Conservation (phyloP, 495 filamentous ascomycete genomes). For the Aspergillus ostianus region DNA sequence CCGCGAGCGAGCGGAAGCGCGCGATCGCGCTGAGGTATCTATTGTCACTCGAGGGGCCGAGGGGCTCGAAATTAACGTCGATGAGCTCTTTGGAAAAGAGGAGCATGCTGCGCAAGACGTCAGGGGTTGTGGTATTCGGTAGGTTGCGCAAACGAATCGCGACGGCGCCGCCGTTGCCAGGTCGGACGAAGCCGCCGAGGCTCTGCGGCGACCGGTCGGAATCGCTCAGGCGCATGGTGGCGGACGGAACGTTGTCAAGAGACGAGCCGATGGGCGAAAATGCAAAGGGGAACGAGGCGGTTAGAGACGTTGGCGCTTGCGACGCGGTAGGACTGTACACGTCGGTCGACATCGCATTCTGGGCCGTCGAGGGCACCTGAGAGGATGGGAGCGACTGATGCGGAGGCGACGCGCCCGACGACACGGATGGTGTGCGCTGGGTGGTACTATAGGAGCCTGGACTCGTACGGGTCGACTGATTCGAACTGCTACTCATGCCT, state of each 20-base stretch:
- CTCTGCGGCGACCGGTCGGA: conserved; percentile 45
- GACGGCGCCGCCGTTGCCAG: conserved; percentile 37
- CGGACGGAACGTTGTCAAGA: conserved; percentile 42
- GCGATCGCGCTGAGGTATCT: conserved; percentile 73
- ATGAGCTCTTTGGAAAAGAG: conserved; percentile 82
- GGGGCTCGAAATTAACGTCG: conserved; percentile 66
- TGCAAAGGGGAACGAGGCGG: conserved; percentile 39
- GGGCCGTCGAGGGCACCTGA: conserved; percentile 43
- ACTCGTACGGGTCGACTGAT: conserved; percentile 49
- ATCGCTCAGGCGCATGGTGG: conserved; percentile 50
- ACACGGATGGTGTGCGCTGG: conserved; percentile 46
- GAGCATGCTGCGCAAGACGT: conserved; percentile 76
- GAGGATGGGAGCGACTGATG: conserved; percentile 38
- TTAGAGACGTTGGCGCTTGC: conserved; percentile 41
- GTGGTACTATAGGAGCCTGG: conserved; percentile 47
- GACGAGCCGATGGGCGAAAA: conserved; percentile 46
- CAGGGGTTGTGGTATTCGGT: conserved; percentile 67
- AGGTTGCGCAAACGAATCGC: conserved; percentile 71
- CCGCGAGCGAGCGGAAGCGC: conserved; percentile 66
- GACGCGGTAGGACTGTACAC: conserved; percentile 44
- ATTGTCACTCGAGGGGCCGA: conserved; percentile 65
- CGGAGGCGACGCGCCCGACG: conserved; percentile 47
- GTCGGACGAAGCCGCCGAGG: conserved; percentile 45
- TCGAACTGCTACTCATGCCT: conserved; percentile 52
- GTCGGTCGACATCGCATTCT: conserved; percentile 55